A percentile compares a stretch with the other conserved stretches of the same genome.
Evolutionary conservation across 495 filamentous ascomycete genomes (phyloP).

Genomic region (Daldinia grandis): DNA sequence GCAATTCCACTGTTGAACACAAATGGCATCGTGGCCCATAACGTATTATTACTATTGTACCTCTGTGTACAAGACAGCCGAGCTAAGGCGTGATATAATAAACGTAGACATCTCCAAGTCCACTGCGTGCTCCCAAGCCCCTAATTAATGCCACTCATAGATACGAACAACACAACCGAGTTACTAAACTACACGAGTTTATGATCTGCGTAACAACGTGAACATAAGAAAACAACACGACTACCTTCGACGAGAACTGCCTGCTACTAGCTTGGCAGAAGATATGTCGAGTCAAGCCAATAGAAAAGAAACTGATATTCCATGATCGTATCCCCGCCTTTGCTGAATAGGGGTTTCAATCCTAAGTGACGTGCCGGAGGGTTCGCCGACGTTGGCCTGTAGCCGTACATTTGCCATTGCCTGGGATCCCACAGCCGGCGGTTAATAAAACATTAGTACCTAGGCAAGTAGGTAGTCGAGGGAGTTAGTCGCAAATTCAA

Average conservation of each 20-base stretch:
- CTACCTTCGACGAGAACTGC: background rate
- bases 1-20: background rate
- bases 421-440: background rate
- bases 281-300: background rate
- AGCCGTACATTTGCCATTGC: background rate
- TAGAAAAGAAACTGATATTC: background rate
- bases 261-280: background rate
- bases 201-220: background rate
- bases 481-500: background rate
- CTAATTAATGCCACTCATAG: background rate
- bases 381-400: background rate
- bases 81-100: background rate
- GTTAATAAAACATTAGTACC: background rate
- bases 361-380: background rate
- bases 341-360: background rate
- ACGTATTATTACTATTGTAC: background rate
- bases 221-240: background rate
- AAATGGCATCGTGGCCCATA: background rate
- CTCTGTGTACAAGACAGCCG: background rate
- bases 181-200: background rate
- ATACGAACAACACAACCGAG: background rate
- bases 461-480: background rate
- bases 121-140: background rate
- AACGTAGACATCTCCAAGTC: background rate
- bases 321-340: background rate